These are phyloP conservation scores for Penicillium sp. DNA, from an alignment of 2,329 filamentous ascomycete genomes.

Conservation along the genomic window DNA sequence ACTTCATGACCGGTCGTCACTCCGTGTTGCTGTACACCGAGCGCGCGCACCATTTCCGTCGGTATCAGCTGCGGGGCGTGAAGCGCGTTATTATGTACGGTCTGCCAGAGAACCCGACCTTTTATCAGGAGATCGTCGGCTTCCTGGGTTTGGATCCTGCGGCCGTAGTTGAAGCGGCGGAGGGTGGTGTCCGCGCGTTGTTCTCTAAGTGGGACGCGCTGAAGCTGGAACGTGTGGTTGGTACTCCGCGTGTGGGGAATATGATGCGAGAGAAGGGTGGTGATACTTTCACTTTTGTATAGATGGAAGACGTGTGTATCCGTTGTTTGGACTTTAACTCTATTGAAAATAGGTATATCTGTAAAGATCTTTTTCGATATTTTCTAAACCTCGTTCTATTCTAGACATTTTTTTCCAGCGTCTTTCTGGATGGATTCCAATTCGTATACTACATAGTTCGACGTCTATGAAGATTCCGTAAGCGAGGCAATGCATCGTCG, in stretches of 20 bases:
- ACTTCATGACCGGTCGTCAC: conserved; percentile 82
- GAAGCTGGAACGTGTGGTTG: conserved; percentile 84
- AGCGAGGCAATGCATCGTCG: no score
- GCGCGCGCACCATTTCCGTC: conserved; percentile 91
- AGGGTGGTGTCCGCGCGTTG: conserved; percentile 57
- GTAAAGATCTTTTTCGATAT: no score
- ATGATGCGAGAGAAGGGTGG: conserved; percentile 78
- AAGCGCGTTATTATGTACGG: conserved; percentile 85
- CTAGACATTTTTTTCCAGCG: neutral
- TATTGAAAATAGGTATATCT: no score
- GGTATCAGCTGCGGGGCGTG: conserved; percentile 80
- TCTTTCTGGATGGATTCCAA: no score
- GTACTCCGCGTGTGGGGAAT: conserved; percentile 72
- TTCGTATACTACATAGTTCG: no score
- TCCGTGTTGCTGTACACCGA: conserved; percentile 87
- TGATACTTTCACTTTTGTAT: conserved; percentile 95
- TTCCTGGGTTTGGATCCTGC: conserved; percentile 40
- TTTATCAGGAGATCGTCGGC: conserved; percentile 45
- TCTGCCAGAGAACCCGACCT: conserved; percentile 76
- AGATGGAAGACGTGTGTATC: conserved; percentile 23
- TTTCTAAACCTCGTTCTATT: neutral
- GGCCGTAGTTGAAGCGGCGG: conserved; percentile 56
- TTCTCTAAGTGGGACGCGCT: conserved; percentile 90
- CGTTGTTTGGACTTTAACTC: no score
- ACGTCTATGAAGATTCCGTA: no score